A percentile compares a stretch with the other conserved stretches of the same genome.
These are phyloP conservation scores for Bipolaris victoriae DNA, from an alignment of 2,329 filamentous ascomycete genomes.

Conservation along the genomic window DNA sequence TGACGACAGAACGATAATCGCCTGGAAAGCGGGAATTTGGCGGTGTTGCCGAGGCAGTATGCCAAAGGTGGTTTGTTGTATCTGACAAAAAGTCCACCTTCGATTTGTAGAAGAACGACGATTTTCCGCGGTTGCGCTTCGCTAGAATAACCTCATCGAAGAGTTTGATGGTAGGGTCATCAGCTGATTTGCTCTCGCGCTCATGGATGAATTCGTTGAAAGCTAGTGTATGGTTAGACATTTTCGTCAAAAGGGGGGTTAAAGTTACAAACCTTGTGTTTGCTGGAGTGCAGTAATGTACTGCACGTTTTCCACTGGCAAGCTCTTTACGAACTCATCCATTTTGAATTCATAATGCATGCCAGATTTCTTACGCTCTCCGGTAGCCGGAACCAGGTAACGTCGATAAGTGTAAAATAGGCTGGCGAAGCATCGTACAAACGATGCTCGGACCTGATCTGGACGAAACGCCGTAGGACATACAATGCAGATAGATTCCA, in stretches of 20 bases:
- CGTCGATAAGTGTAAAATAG: slow-evolving; percentile 72
- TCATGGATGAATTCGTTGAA: slow-evolving; percentile 89
- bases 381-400: slow-evolving; percentile 64
- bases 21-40: slow-evolving; percentile 61
- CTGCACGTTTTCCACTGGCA: slow-evolving; percentile 68
- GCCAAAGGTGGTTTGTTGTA: slow-evolving; percentile 79
- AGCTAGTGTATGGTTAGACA: slow-evolving; percentile 47
- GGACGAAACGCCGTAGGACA: slow-evolving; percentile 71
- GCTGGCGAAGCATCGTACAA: slow-evolving; percentile 72
- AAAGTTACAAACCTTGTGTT: slow-evolving; percentile 60
- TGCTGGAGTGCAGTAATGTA: slow-evolving; percentile 69
- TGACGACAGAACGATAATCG: slow-evolving; percentile 60
- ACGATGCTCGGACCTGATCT: slow-evolving; percentile 70
- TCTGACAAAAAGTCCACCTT: slow-evolving; percentile 69
- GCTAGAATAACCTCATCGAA: slow-evolving; percentile 86
- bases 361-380: slow-evolving; percentile 67
- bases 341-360: slow-evolving; percentile 70
- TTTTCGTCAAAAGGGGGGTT: not conserved
- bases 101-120: slow-evolving; percentile 67
- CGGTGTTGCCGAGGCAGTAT: slow-evolving; percentile 65
- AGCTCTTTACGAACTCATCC: slow-evolving; percentile 68
- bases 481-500: slow-evolving; percentile 65
- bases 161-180: slow-evolving; percentile 71
- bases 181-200: slow-evolving; percentile 68
- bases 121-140: slow-evolving; percentile 72